A percentile compares a stretch with the other conserved stretches of the same genome.
phyloP scores from a whole-genome alignment of 73 alveolate genomes.

The Durusdinium trenchii region DNA sequence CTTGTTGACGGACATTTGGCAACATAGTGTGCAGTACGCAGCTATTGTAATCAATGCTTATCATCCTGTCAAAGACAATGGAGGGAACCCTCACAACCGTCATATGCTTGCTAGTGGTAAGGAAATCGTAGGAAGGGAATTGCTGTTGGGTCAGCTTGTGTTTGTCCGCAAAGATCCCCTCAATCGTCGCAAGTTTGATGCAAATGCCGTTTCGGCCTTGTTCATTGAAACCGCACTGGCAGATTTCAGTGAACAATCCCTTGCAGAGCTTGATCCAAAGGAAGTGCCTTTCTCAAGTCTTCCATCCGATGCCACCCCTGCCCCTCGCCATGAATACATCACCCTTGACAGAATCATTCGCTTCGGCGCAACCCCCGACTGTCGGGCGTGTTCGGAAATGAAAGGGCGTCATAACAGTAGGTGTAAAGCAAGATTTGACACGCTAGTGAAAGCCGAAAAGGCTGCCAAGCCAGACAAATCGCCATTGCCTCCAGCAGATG shows the following conservation, averaged over 20 bases:
- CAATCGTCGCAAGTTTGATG: conserved; percentile 33
- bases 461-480: not conserved
- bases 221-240: conserved; percentile 18
- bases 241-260: not conserved
- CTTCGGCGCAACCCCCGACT: conserved; percentile 38
- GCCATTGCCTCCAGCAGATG: not conserved
- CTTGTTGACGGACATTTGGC: not conserved
- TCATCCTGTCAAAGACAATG: conserved; percentile 14
- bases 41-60: not conserved
- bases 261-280: not conserved
- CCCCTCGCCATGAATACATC: conserved; percentile 29
- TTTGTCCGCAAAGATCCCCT: conserved; percentile 23
- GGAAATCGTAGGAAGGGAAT: not conserved
- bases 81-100: conserved; percentile 26
- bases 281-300: conserved; percentile 42
- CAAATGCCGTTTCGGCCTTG: not conserved
- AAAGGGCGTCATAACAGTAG: not conserved
- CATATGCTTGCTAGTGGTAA: conserved; percentile 25
- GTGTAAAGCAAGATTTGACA: conserved; percentile 22
- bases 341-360: conserved; percentile 35
- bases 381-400: not conserved
- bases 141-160: not conserved
- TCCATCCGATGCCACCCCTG: not conserved
- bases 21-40: not conserved
- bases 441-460: conserved; percentile 23